Conservation (phyloP, 257 asterid species). For the Orobanche coerulescens region DNA sequence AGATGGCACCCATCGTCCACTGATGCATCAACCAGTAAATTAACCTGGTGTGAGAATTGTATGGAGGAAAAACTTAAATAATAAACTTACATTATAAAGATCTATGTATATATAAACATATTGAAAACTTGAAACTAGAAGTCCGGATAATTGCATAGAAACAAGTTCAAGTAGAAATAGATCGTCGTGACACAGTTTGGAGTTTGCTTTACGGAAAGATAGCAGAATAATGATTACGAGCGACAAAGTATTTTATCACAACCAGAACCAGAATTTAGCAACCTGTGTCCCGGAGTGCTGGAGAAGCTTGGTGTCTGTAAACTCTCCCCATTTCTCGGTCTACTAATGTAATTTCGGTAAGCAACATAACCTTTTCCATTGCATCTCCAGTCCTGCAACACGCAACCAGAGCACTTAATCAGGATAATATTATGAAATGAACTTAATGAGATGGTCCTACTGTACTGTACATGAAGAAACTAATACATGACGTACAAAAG, state of each 20-base stretch:
- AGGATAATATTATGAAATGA: conserved; percentile 13
- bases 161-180: neutral
- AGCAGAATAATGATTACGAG: conserved; percentile 2
- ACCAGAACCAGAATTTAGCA: conserved; percentile 32
- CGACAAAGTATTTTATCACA: conserved; percentile 1
- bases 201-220: neutral
- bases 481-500: conserved; percentile 7
- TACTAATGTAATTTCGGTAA: conserved; percentile 72
- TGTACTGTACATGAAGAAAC: conserved; percentile 1
- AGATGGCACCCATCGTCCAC: conserved; percentile 85
- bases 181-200: neutral
- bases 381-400: conserved; percentile 81
- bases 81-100: conserved; percentile 27
- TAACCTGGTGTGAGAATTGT: conserved; percentile 86
- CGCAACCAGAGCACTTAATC: conserved; percentile 19
- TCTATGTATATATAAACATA: conserved; percentile 8
- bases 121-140: neutral
- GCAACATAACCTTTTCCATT: conserved; percentile 89
- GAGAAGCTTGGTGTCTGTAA: conserved; percentile 42
- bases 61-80: conserved; percentile 52
- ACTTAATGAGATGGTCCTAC: conserved; percentile 9
- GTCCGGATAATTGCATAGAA: conserved; percentile 5
- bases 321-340: conserved; percentile 79
- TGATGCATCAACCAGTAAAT: conserved; percentile 98
- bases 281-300: conserved; percentile 96